A percentile compares a stretch with the other conserved stretches of the same genome.
phyloP scores from a whole-genome alignment of 768 basidiomycete genomes.

The Lentinula lateritia region DNA sequence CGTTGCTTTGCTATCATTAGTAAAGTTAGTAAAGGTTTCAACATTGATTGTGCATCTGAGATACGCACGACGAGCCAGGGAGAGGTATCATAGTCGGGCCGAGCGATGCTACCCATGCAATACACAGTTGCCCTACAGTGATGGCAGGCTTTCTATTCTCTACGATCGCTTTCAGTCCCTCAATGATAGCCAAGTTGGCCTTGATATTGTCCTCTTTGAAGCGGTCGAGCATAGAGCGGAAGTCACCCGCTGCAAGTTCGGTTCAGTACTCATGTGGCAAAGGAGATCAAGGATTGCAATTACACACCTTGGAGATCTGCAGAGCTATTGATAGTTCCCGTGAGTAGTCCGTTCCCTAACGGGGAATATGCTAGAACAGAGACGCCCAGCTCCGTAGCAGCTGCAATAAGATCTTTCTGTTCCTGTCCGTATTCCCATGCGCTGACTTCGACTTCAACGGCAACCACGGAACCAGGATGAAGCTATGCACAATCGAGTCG shows the following conservation, averaged over 20 bases:
- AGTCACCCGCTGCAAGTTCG: constrained; percentile 28
- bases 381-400: constrained; percentile 50
- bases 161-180: constrained; percentile 33
- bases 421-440: constrained; percentile 36
- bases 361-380: constrained; percentile 60
- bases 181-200: constrained; percentile 39
- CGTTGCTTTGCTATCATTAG: constrained; percentile 9
- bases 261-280: not conserved
- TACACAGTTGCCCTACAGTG: constrained; percentile 35
- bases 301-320: constrained; percentile 26
- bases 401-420: constrained; percentile 47
- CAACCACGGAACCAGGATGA: constrained; percentile 37
- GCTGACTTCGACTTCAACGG: constrained; percentile 56
- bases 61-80: constrained; percentile 32
- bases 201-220: constrained; percentile 42
- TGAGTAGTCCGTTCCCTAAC: constrained; percentile 48
- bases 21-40: not conserved
- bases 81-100: constrained; percentile 43
- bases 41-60: too few species aligned
- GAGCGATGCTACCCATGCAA: constrained; percentile 37
- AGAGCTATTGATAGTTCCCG: constrained; percentile 38
- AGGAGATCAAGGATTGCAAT: not conserved
- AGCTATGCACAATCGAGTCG: constrained; percentile 24
- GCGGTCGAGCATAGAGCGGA: constrained; percentile 31
- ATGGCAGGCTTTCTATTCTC: constrained; percentile 28